Evolutionary conservation across 106 monocot species (phyloP), one percentile per base, ranked within the genome.

Genomic region (Allium cepa): DNA sequence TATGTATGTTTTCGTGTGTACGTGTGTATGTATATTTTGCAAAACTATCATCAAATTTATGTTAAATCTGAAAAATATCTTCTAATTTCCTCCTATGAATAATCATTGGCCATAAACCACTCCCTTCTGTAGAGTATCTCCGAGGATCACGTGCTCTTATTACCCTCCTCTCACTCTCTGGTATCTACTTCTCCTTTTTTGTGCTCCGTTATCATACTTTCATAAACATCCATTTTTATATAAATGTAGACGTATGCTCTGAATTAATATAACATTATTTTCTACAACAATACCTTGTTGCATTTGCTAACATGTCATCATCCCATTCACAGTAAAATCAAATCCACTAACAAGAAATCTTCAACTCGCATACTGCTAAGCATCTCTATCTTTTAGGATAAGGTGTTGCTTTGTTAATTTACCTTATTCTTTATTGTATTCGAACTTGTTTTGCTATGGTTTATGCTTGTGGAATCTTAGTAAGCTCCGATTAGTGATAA

Each of bases 61-160:
- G 36, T 36, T 36, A 2, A 0, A 36, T 36, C 36, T 5, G 36
- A 36, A 36, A 36, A 36, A 36, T 36, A 36, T 36, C 36, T 36
- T 36, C 36, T 4, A 36, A 59, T 59, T 26, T 61, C 8, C 11
- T 45, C 61, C 61, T 28, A 13, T 0, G 10, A 3, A 28, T 28
- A 61, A 27, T 61, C 26, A 10, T 9, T 12, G 45, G 61, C 61
- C 61, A 61, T 9, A 28, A 61, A 61, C 18, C 14, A 4, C 61
- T 36, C 27, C 15, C 61, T 8, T 28, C 26, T 17, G 3, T 46
- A 8, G 4, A 62, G 62, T 16, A 62, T 62, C 12, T n/a, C 48
- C 15, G 17, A n/a, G 64, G 49, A 66, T 50, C 65, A 66, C 50
- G 65, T 66, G 65, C 49, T 66, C 14, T 66, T 49, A 66, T 66